Evolutionary conservation across 169 alveolate species (phyloP).

Genomic region (Amoebophrya sp.): DNA sequence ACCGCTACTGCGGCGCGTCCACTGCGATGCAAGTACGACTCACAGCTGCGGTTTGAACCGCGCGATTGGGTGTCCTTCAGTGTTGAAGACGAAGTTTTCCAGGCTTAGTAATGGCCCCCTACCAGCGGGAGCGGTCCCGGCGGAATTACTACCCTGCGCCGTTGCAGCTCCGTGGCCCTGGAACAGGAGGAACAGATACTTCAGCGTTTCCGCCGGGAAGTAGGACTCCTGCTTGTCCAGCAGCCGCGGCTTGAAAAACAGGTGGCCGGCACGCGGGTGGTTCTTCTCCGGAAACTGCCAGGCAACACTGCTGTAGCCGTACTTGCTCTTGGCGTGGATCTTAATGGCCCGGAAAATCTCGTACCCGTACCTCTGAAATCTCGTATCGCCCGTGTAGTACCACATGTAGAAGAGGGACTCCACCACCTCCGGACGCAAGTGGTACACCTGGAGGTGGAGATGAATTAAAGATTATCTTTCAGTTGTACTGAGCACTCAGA

Average conservation of each 20-base stretch:
- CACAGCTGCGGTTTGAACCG: neutral
- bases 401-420: conserved; percentile 24
- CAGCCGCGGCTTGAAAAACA: neutral
- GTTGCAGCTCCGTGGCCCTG: neutral
- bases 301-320: conserved; percentile 6
- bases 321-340: conserved; percentile 12
- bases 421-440: conserved; percentile 26
- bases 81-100: conserved; percentile 12
- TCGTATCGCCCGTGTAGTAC: conserved; percentile 4
- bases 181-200: conserved; percentile 4
- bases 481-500: too few species aligned
- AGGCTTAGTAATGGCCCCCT: neutral
- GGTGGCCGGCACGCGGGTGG: neutral
- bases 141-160: too few species aligned
- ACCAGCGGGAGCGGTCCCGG: too few species aligned
- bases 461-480: neutral
- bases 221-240: conserved; percentile 6
- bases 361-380: neutral
- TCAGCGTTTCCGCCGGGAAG: conserved; percentile 14
- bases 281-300: neutral
- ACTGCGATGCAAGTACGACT: too few species aligned
- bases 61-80: conserved; percentile 10
- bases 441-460: neutral
- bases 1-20: too few species aligned
- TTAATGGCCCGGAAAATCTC: conserved; percentile 10